Base-by-base conservation (phyloP, 768 basidiomycete species). In the Neoboletus magnificus region DNA sequence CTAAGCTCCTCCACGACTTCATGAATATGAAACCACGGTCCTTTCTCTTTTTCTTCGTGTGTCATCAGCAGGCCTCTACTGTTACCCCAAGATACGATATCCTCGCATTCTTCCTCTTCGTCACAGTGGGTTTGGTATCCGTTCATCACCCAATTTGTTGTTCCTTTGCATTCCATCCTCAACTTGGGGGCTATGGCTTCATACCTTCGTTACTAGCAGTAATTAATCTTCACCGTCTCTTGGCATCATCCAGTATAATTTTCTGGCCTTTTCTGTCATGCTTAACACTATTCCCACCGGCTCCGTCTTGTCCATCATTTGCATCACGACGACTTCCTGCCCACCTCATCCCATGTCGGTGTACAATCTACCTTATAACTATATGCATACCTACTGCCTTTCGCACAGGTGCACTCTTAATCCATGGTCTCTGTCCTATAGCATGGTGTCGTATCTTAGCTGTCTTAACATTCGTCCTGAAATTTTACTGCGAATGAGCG, bases 351-450 rank as follows among this genome's bases (percentile, higher is more conserved):
- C 52, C 57, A 57, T 56, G 60, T 58, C 58, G 62, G 63, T 71
- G 70, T 72, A 73, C 66, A 58, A 68, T 68, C 61, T 73, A 73
- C 62, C 55, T 71, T 70, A 70, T 67, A 62, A 59, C 66, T 66
- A 64, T 61, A 65, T 62, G 60, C 61, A 68, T 68, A 70, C 71
- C 69, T 66, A 71, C 60, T 63, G 66, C 63, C 56, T 67, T 57
- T 60, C 37, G 66, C 67, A 62, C 59, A 63, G 71, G 62, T 66
- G 60, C 62, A 61, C 54, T 53, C 58, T 55, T 68, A 72, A 70
- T 73, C 22, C 42, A 64, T 59, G 51, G 42, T 33, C 43, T 54
- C 37, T 45, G 23, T 65, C 48, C 27, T 56, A 58, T 64, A 69
- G 48, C 54, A 61, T 54, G 58, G 50, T 46, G 50, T 63, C 54